Evolutionary conservation across 176 grass and related monocot species (phyloP), one percentile per base, ranked within the genome.

Genomic region (Lolium multiflorum): DNA sequence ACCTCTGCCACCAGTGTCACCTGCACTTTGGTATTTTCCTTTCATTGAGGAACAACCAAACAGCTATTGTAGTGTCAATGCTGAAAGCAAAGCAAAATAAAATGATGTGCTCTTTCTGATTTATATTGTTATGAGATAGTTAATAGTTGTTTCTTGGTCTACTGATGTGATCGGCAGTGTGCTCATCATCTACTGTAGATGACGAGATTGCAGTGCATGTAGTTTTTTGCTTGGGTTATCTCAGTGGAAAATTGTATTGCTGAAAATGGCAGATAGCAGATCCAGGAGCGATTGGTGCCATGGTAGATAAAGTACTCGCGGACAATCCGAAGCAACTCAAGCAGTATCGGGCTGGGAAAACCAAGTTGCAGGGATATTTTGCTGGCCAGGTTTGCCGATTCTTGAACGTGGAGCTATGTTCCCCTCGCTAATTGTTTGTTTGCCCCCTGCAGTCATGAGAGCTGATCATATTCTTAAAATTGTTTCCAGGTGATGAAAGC

Each of bases 401-500:
- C 78, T 74, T n/a, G 1, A 71, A 16, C 24, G 47, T 52, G 24
- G 14, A 17, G 24, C 47, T 18, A 10, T 65, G 35, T 37, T 55
- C 25, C 2, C 9, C 52, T 15, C 20, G 24, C 0, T 46, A 79
- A 79, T 9, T 54, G 50, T 63, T 52, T 22, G 72, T 89, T 60
- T 76, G 2, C 38, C 18, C 18, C 49, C 35, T 21, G 20, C 52
- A 84, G 13, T 66, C 22, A 31, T 5, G 6, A 76, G 51, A 51
- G 24, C 35, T 76, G 26, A 71, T 71, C 16, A 79, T 70, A 66
- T 83, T 88, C 4, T 86, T 49, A 28, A 78, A 66, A 87, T 77
- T 82, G 78, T 43, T 71, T 93, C 43, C 77, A 98, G 96, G 93
- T 96, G 78, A 98, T 98, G 96, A 98, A 98, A 85, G 92, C 88